These are phyloP conservation scores for Meyerozyma athensensis DNA, from an alignment of 1,139 yeast species.

Conservation along the genomic window DNA sequence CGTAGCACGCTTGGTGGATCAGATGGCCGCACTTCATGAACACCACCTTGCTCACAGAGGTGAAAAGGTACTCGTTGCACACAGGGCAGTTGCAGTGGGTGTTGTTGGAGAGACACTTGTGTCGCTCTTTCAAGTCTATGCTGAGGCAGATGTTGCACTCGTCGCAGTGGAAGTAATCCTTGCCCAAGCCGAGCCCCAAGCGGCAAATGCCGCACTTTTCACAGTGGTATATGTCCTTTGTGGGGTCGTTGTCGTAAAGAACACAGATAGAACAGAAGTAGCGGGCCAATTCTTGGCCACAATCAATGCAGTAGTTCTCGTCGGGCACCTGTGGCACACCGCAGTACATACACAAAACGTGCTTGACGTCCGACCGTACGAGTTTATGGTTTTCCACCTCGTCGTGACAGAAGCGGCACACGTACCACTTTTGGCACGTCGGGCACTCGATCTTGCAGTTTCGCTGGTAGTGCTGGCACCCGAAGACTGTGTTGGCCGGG, in stretches of 20 bases:
- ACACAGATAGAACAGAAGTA: conserved; percentile 78
- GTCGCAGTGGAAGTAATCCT: conserved; percentile 86
- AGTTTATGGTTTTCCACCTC: conserved; percentile 53
- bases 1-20: conserved; percentile 80
- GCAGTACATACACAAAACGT: conserved; percentile 79
- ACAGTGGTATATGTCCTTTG: conserved; percentile 85
- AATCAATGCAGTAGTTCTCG: conserved; percentile 56
- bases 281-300: conserved; percentile 63
- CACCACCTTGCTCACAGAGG: conserved; percentile 78
- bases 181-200: conserved; percentile 79
- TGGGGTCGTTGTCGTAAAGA: conserved; percentile 77
- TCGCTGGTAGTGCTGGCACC: conserved; percentile 81
- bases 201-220: conserved; percentile 91
- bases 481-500: conserved; percentile 38
- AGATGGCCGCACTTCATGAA: conserved; percentile 96
- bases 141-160: conserved; percentile 89
- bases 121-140: conserved; percentile 71
- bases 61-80: conserved; percentile 87
- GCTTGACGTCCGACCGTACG: conserved; percentile 57
- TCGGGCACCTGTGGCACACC: conserved; percentile 69
- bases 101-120: conserved; percentile 78
- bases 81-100: conserved; percentile 92
- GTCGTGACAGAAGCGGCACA: conserved; percentile 89
- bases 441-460: conserved; percentile 83
- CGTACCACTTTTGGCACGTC: conserved; percentile 66